These are phyloP conservation scores for Daedalea quercina DNA, from an alignment of 768 basidiomycete genomes.

Conservation along the genomic window DNA sequence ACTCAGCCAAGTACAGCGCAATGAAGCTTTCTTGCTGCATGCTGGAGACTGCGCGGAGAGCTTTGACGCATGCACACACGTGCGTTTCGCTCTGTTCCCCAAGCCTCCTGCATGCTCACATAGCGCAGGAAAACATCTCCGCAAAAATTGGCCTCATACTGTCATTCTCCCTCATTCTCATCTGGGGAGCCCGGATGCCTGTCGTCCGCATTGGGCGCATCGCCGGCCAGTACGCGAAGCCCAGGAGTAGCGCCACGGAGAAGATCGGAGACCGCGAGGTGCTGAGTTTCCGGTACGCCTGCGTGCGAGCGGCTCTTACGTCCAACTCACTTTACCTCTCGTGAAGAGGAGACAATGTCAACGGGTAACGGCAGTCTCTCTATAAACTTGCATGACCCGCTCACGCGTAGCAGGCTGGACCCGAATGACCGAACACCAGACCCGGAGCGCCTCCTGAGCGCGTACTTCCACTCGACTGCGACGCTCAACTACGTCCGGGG, in stretches of 20 bases:
- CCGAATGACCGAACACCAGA: constrained; percentile 80
- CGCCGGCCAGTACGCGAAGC: constrained; percentile 96
- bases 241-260: constrained; percentile 80
- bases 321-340: not conserved
- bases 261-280: constrained; percentile 70
- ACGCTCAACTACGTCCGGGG: constrained; percentile 91
- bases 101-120: not conserved
- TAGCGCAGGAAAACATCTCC: constrained; percentile 70
- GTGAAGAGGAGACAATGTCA: constrained; percentile 89
- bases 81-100: constrained; percentile 15
- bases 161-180: constrained; percentile 90
- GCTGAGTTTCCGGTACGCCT: constrained; percentile 75
- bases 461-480: constrained; percentile 93
- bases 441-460: constrained; percentile 85
- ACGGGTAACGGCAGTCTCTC: constrained; percentile 48
- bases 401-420: constrained; percentile 40
- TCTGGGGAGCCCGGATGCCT: constrained; percentile 91
- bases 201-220: constrained; percentile 89
- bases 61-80: constrained; percentile 86
- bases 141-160: constrained; percentile 87
- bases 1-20: constrained; percentile 70
- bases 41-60: constrained; percentile 98
- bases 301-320: not conserved
- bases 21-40: constrained; percentile 90
- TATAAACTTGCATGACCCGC: not conserved